A percentile compares a stretch with the other conserved stretches of the same genome.
Evolutionary conservation across 2,329 filamentous ascomycete species (phyloP).

Genomic region (Colletotrichum siamense): DNA sequence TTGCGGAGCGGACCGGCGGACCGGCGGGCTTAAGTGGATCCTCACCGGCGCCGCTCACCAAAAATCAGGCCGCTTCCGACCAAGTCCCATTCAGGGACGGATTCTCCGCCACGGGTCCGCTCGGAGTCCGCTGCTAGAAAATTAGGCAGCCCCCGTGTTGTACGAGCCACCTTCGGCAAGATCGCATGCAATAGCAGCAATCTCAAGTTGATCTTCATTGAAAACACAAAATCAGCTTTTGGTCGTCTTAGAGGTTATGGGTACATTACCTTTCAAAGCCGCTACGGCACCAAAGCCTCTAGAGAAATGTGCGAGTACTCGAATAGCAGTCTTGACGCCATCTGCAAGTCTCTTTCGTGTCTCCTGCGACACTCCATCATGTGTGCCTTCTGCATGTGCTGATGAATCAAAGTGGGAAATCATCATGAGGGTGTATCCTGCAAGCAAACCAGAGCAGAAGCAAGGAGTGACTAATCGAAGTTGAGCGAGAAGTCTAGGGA

Average conservation of each 20-base stretch:
- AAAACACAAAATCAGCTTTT: background rate
- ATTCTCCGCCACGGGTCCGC: background rate
- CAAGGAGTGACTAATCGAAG: background rate
- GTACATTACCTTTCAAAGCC: background rate
- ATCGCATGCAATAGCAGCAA: background rate
- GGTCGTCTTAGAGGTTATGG: background rate
- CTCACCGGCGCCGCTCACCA: background rate
- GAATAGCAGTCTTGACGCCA: background rate
- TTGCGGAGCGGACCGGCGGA: background rate
- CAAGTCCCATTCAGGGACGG: background rate
- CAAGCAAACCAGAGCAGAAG: background rate
- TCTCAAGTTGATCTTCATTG: background rate
- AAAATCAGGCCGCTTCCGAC: background rate
- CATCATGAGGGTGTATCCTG: background rate
- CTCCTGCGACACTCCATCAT: background rate
- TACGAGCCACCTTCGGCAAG: background rate
- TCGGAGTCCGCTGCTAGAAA: background rate
- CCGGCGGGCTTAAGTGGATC: background rate
- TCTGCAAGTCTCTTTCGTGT: background rate
- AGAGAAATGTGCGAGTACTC: background rate
- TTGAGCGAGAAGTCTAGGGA: background rate
- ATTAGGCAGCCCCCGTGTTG: background rate
- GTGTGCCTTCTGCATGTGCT: background rate
- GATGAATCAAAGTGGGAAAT: background rate
- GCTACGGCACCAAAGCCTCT: background rate